Evolutionary conservation across 2,329 filamentous ascomycete genomes (phyloP).

Genomic region (Cryphonectria carpinicola): DNA sequence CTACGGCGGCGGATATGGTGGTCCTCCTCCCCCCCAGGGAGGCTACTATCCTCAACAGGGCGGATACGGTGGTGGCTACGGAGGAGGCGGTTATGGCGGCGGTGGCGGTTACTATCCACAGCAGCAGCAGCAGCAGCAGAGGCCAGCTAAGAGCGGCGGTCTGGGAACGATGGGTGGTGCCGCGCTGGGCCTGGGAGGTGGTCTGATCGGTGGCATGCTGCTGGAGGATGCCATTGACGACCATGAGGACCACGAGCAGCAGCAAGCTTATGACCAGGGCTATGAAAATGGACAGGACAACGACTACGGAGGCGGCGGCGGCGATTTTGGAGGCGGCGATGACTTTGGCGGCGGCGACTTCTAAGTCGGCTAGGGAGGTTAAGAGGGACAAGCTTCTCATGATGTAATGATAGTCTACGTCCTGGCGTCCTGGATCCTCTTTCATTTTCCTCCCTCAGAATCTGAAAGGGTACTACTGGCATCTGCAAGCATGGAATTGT

Average conservation of each 20-base stretch:
- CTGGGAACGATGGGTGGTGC: constrained; percentile 75
- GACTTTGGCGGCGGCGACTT: constrained; percentile 41
- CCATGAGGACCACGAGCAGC: constrained; percentile 44
- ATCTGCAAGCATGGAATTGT: background rate
- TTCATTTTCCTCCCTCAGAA: constrained; percentile 18
- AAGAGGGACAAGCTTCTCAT: background rate
- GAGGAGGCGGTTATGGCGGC: constrained; percentile 44
- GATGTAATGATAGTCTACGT: constrained; percentile 17
- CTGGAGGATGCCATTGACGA: constrained; percentile 70
- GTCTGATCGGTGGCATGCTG: constrained; percentile 77
- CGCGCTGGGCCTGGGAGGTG: constrained; percentile 79
- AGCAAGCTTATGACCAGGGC: constrained; percentile 60
- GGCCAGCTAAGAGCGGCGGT: constrained; percentile 43
- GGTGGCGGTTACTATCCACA: constrained; percentile 47
- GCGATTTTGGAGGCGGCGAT: constrained; percentile 12
- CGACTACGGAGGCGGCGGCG: constrained; percentile 37
- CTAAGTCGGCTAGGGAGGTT: background rate
- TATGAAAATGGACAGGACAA: constrained; percentile 49
- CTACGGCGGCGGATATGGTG: constrained; percentile 40
- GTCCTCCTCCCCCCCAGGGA: background rate
- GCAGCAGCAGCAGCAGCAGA: constrained; percentile 46
- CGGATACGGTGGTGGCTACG: constrained; percentile 39
- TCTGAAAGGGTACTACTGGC: background rate
- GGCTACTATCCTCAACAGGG: constrained; percentile 33
- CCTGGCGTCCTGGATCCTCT: constrained; percentile 16